Percentiles rank a stretch among this genome's conserved stretches.
These are phyloP conservation scores for Penicillium oxalicum DNA, from an alignment of 2,329 filamentous ascomycete species.

Conservation along the genomic window DNA sequence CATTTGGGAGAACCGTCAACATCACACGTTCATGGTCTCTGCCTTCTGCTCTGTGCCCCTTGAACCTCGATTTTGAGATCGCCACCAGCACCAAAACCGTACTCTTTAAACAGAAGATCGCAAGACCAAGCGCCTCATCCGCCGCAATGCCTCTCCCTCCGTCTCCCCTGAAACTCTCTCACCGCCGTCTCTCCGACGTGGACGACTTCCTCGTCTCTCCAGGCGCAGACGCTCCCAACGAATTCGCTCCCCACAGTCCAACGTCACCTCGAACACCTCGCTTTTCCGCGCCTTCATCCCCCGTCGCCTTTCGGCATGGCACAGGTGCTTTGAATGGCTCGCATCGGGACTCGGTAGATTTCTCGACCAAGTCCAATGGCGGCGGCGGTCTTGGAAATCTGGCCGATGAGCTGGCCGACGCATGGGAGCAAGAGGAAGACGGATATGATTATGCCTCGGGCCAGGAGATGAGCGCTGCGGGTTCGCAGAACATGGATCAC, in stretches of 20 bases:
- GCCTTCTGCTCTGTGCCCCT: constrained; percentile 3
- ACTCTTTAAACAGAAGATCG: too few species aligned
- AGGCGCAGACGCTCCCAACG: constrained; percentile 26
- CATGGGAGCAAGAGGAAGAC: constrained; percentile 50
- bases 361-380: constrained; percentile 27
- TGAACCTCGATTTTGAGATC: background rate
- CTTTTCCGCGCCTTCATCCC: constrained; percentile 36
- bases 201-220: constrained; percentile 35
- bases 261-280: constrained; percentile 32
- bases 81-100: background rate
- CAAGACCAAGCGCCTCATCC: constrained; percentile 3
- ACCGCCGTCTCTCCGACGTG: constrained; percentile 36
- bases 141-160: constrained; percentile 29
- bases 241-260: constrained; percentile 27
- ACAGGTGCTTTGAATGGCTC: constrained; percentile 32
- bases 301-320: constrained; percentile 34
- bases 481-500: constrained; percentile 26
- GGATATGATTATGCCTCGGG: constrained; percentile 40
- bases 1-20: constrained; percentile 5
- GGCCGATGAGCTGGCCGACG: constrained; percentile 58
- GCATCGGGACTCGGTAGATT: constrained; percentile 36
- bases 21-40: constrained; percentile 7
- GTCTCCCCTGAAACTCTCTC: constrained; percentile 34
- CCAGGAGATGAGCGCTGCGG: constrained; percentile 28
- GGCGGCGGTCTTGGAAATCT: constrained; percentile 52